Percentiles rank a stretch among this genome's conserved stretches.
Evolutionary conservation across 169 alveolate species (phyloP).

Genomic region (Blepharisma undulans): DNA sequence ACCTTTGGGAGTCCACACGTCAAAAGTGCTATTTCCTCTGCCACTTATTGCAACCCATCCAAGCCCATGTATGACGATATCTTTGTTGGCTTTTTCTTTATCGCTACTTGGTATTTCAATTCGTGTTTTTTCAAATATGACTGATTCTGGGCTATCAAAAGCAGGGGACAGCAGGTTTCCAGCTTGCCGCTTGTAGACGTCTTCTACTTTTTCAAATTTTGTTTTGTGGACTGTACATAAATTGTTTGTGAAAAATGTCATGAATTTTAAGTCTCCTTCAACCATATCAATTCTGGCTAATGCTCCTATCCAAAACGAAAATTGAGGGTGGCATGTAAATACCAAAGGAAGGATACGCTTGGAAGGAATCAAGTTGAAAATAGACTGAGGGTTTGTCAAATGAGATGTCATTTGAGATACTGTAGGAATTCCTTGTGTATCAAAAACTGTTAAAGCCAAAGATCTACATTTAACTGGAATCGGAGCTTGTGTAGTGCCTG

Average conservation of each 20-base stretch:
- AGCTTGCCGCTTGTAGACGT: conserved; percentile 50
- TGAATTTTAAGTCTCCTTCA: conserved; percentile 48
- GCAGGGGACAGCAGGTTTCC: conserved; percentile 56
- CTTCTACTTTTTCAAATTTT: conserved; percentile 34
- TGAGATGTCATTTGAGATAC: conserved; percentile 28
- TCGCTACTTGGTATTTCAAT: background rate
- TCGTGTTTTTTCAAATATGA: conserved; percentile 4
- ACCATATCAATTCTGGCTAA: conserved; percentile 56
- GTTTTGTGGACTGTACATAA: conserved; percentile 62
- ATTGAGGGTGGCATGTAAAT: conserved; percentile 11
- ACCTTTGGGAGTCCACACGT: background rate
- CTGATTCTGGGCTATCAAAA: conserved; percentile 39
- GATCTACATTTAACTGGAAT: conserved; percentile 40
- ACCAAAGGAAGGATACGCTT: conserved; percentile 43
- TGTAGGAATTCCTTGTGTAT: conserved; percentile 70
- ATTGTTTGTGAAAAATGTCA: conserved; percentile 51
- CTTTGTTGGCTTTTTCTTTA: background rate
- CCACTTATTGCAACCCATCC: conserved; percentile 26
- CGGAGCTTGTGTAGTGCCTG: conserved; percentile 62
- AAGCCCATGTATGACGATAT: conserved; percentile 17
- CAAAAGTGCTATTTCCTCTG: background rate
- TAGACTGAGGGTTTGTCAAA: conserved; percentile 40
- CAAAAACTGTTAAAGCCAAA: conserved; percentile 49
- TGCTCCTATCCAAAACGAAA: conserved; percentile 61
- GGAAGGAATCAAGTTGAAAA: conserved; percentile 34